Percentiles rank a stretch among this genome's conserved stretches.
Conservation (phyloP, 208 protist species). For the Balamuthia mandrillaris region DNA sequence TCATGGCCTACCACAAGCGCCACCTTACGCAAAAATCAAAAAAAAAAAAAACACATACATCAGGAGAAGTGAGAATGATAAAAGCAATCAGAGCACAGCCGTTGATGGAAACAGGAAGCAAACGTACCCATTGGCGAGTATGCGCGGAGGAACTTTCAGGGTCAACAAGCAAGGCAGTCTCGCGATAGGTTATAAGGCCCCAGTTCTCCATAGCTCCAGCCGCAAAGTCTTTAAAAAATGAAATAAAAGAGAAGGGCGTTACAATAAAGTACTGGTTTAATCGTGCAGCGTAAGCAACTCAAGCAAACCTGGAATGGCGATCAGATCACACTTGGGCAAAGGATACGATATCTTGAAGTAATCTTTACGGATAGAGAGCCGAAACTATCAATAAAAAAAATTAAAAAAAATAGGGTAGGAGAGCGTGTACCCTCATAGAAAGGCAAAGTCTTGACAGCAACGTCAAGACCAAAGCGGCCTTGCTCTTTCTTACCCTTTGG, state of each 20-base stretch:
- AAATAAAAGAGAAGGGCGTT: too few species aligned
- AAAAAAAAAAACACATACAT: too few species aligned
- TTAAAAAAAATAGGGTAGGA: neutral
- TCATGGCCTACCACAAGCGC: slow-evolving; percentile 45
- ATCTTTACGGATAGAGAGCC: slow-evolving; percentile 11
- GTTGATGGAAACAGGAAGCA: neutral
- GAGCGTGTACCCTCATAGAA: too few species aligned
- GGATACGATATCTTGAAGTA: slow-evolving; percentile 58
- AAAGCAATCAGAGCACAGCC: neutral
- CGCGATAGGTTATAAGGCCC: slow-evolving; percentile 91
- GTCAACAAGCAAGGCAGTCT: slow-evolving; percentile 67
- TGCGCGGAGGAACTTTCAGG: slow-evolving; percentile 65
- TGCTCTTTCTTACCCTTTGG: neutral
- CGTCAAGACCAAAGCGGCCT: slow-evolving; percentile 1
- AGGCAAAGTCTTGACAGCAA: slow-evolving; percentile 32
- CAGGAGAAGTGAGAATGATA: slow-evolving; percentile 41
- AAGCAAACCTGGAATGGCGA: slow-evolving; percentile 91
- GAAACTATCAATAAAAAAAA: neutral
- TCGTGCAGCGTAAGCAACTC: slow-evolving; percentile 77
- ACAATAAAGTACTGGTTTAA: slow-evolving; percentile 1
- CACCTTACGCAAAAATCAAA: neutral
- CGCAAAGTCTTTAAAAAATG: too few species aligned
- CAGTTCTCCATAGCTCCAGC: slow-evolving; percentile 96
- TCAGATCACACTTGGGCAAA: slow-evolving; percentile 88
- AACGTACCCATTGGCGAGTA: slow-evolving; percentile 36